Base-by-base conservation (phyloP, 1,284 basidiomycete species). In the Fomitopsis schrenkii region DNA sequence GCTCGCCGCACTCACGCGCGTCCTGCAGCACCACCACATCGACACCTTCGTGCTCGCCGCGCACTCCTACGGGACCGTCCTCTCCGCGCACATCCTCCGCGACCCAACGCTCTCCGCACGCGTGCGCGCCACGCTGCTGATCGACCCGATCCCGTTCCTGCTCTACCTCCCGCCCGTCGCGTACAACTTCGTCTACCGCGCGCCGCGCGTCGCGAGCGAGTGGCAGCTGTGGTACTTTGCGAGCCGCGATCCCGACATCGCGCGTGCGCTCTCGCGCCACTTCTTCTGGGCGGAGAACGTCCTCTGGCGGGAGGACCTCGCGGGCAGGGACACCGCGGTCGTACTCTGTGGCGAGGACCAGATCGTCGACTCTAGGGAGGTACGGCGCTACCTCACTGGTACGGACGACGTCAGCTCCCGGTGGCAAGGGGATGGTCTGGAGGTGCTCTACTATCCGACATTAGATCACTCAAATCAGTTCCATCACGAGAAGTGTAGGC, bases 151-250 rank as follows among this genome's bases (percentile, higher is more conserved):
- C 50, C 83, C 85, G 0, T 80, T 89, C 64, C 74, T 88, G 0
- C 77, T 88, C 8, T 84, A 87, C 72, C 78, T 83, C 36, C 83
- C 86, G 0, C 66, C 80, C 12, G 81, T 88, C 44, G 85, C 86
- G 17, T 81, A 80, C 71, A 88, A 88, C 70, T 88, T 89, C 64
- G 74, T 88, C 42, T 87, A 88, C 72, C 81, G 87, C 14, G 15
- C 65, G 0, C 86, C 87, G 1, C 69, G 67, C 48, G 64, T 66
- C 1, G 84, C 84, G 44, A 83, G 85, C 66, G 84, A 88, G 65
- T 87, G 85, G 84, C 77, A 86, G 71, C 66, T 88, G 60, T 88
- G 85, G 84, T 89, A 85, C 68, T 88, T 89, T 64, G 79, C 86
- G 19, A 82, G 80, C 55, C 80, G 81, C 9, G 87, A 89, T 63